Conservation (phyloP, 2,329 filamentous ascomycete genomes). For the Trichophyton benhamiae region DNA sequence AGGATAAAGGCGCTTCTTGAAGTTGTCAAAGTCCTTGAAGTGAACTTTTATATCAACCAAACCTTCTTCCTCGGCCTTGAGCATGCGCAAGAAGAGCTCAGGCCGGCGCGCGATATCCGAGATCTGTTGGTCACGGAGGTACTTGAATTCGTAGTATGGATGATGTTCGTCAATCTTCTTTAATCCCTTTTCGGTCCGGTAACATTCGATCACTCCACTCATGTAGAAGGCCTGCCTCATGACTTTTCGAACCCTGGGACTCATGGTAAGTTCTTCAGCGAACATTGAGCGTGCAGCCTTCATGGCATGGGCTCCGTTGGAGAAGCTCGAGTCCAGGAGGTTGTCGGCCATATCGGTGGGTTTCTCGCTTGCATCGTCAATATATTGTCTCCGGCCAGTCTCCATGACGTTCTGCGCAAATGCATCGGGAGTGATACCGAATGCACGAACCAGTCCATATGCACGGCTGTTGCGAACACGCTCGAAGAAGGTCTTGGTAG, state of each 20-base stretch:
- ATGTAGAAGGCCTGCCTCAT: conserved; percentile 74
- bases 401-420: conserved; percentile 77
- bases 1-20: conserved; percentile 62
- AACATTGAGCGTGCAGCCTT: conserved; percentile 75
- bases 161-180: conserved; percentile 90
- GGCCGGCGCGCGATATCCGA: conserved; percentile 68
- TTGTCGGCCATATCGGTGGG: conserved; percentile 81
- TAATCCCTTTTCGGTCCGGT: conserved; percentile 84
- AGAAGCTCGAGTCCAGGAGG: conserved; percentile 59
- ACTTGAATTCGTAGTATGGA: conserved; percentile 96
- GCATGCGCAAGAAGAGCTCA: conserved; percentile 90
- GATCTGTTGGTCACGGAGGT: conserved; percentile 79
- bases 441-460: conserved; percentile 72
- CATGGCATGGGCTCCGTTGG: conserved; percentile 62
- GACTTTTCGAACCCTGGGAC: conserved; percentile 77
- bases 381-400: conserved; percentile 63
- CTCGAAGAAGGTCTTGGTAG: conserved; percentile 68
- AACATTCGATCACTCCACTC: conserved; percentile 72
- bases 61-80: conserved; percentile 90
- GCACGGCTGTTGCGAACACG: conserved; percentile 68
- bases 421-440: conserved; percentile 79
- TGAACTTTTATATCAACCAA: conserved; percentile 73
- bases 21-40: conserved; percentile 62
- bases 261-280: conserved; percentile 77
- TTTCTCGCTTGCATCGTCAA: conserved; percentile 68